Evolutionary conservation across 805 yeast species (phyloP).

Genomic region (Saccharomycopsis oosterbeekiorum): DNA sequence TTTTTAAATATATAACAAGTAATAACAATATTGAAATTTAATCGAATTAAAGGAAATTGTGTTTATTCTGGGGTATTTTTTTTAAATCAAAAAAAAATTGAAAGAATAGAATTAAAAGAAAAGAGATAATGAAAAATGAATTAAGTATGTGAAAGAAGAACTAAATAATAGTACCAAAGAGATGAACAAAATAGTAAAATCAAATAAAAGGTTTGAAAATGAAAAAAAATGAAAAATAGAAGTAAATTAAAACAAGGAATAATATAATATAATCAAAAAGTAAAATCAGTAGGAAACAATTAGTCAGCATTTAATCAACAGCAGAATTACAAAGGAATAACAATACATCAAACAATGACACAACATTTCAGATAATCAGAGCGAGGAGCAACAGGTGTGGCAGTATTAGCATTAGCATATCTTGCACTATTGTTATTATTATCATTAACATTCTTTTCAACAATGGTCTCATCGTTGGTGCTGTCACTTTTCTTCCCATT

Average conservation of each 20-base stretch:
- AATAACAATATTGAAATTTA: not conserved
- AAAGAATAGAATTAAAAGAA: not conserved
- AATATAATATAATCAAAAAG: too few relatives aligned
- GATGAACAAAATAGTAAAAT: not conserved
- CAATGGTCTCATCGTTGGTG: not conserved
- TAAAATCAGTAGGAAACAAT: too few relatives aligned
- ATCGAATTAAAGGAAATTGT: not conserved
- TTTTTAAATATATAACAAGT: not conserved
- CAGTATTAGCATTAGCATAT: not conserved
- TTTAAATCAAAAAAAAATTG: not conserved
- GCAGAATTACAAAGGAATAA: not conserved
- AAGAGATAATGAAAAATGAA: not conserved
- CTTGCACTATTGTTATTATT: not conserved
- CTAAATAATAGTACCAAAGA: not conserved
- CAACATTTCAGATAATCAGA: slow-evolving; percentile 2
- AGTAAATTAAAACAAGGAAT: too few relatives aligned
- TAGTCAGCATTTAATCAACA: too few relatives aligned
- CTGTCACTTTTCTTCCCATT: not conserved
- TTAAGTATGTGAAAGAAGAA: not conserved
- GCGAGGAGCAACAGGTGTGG: not conserved
- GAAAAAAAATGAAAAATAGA: not conserved
- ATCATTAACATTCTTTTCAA: not conserved
- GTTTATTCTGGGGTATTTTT: too few relatives aligned
- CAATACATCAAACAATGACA: not conserved
- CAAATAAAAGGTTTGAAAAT: not conserved